These are phyloP conservation scores for Casuarina glauca DNA, from an alignment of 306 rosid species.

Conservation along the genomic window DNA sequence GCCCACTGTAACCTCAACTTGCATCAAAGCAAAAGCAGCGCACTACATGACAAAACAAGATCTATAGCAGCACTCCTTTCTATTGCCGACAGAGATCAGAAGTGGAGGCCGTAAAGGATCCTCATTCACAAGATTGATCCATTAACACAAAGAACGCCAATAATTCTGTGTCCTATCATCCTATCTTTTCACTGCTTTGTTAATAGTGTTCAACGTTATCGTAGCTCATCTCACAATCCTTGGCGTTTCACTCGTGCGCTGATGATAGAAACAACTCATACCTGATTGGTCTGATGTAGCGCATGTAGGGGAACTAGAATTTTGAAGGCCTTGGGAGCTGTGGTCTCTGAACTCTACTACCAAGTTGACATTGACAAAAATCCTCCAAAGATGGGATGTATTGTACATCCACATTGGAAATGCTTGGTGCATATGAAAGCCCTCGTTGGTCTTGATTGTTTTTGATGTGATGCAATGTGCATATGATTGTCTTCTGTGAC, in stretches of 20 bases:
- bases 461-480: too few relatives aligned
- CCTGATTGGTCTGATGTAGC: background rate
- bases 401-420: too few relatives aligned
- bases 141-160: background rate
- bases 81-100: background rate
- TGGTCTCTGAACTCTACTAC: too few relatives aligned
- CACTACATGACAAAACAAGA: background rate
- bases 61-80: background rate
- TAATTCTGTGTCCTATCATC: background rate
- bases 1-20: background rate
- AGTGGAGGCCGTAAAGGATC: background rate
- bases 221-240: too few relatives aligned
- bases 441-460: too few relatives aligned
- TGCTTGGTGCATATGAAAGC: too few relatives aligned
- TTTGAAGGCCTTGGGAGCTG: too few relatives aligned
- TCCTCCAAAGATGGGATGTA: too few relatives aligned
- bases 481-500: too few relatives aligned
- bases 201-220: background rate
- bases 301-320: background rate
- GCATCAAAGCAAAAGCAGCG: conserved; percentile 7
- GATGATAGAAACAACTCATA: too few relatives aligned
- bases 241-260: too few relatives aligned
- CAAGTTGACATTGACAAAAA: too few relatives aligned
- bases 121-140: background rate
- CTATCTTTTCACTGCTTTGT: conserved; percentile 7